Conservation (phyloP, 257 asterid genomes). For the Fraxinus quadrangulata region DNA sequence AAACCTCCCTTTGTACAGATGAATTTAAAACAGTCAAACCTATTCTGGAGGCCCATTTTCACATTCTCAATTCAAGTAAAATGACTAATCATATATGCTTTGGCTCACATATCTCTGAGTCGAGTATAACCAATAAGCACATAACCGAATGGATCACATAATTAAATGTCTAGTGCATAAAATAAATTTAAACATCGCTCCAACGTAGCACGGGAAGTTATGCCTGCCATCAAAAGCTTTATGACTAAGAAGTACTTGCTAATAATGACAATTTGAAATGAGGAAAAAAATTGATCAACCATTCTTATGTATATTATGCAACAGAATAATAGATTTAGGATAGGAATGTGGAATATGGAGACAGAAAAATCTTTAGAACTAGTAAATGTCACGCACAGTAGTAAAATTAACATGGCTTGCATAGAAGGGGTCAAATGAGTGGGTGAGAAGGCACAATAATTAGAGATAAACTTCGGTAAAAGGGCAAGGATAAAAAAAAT, state of each 20-base stretch:
- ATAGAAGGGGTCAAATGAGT: not conserved
- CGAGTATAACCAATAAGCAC: not conserved
- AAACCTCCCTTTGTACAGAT: not conserved
- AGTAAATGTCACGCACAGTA: not conserved
- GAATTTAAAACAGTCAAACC: not conserved
- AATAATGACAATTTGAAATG: not conserved
- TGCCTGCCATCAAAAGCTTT: not conserved
- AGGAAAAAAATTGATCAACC: not conserved
- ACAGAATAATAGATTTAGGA: not conserved
- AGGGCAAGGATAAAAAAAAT: not conserved
- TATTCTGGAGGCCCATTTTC: not conserved
- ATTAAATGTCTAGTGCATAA: not conserved
- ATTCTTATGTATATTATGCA: not conserved
- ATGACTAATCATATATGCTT: not conserved
- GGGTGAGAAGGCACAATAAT: not conserved
- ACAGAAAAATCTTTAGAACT: not conserved
- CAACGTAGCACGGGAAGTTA: not conserved
- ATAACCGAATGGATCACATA: not conserved
- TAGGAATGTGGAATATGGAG: not conserved
- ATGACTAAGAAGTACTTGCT: not conserved
- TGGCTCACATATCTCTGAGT: not conserved
- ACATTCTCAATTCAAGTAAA: not conserved
- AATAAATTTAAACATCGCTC: not conserved
- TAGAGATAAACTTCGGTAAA: not conserved
- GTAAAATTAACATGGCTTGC: not conserved